Base-by-base conservation (phyloP, 257 asterid genomes). In the Eustoma russellianum region DNA sequence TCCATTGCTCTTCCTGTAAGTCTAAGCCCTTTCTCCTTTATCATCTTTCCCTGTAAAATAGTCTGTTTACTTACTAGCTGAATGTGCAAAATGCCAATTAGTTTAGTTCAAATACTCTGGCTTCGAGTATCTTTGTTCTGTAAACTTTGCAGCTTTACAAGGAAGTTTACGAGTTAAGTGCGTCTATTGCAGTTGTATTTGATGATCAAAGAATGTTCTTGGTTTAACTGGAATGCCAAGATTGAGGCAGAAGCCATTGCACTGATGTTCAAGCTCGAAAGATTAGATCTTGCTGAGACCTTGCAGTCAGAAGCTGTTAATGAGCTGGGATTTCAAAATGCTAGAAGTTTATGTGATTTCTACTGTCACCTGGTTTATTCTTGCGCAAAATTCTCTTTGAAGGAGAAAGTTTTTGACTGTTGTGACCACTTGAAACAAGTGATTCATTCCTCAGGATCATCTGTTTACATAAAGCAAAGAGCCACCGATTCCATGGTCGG, bases 151-250 rank as follows among this genome's bases (percentile, higher is more conserved):
- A 7, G 30, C 12, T 12, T 33, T 56, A 24, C 43, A 53, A 24
- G 28, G 38, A 40, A 59, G 55, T 56, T 24, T 24, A 24, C 30
- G 2, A 24, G 2, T 24, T 24, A 4, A 33, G 24, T 47, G 30
- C 52, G 64, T 50, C 45, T 55, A 64, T 9, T 38, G 83, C 77
- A 87, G 98, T 33, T 91, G 83, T 91, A 84, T 63, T 38, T 64
- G 55, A 62, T 66, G 46, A 82, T 91, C 34, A 50, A 75, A 52
- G 80, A 80, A 58, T 85, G 85, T 52, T 46, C 95, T 1, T 87
- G 98, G 96, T 91, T 91, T 80, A 57, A 66, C 46, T 87, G 98
- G 98, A 91, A 87, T 53, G 70, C 86, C 8, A 91, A 82, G 82
- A 78, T 86, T 48, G 88, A 67, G 51, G 95, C 94, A 0, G 92